These are phyloP conservation scores for Arthrobotrys conoides DNA, from an alignment of 2,329 filamentous ascomycete genomes.

Conservation along the genomic window DNA sequence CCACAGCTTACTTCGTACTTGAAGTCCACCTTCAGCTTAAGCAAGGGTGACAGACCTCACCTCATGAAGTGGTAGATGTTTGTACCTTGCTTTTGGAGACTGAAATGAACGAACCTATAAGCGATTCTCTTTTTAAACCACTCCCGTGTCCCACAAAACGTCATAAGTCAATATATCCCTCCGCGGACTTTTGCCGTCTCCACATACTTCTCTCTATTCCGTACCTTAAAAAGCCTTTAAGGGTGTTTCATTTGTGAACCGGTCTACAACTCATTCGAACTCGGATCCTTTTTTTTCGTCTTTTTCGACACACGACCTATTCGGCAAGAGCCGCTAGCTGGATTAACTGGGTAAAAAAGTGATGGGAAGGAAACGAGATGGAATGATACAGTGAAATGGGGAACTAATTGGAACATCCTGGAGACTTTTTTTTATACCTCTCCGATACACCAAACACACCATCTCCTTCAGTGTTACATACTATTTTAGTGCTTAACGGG, in stretches of 20 bases:
- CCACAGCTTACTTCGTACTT: constrained; percentile 94
- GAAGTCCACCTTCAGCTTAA: constrained; percentile 94
- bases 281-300: constrained; percentile 22
- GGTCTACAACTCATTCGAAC: constrained; percentile 29
- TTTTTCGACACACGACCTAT: constrained; percentile 38
- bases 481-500: constrained; percentile 61
- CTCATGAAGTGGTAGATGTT: constrained; percentile 96
- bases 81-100: constrained; percentile 34
- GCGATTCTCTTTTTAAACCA: constrained; percentile 57
- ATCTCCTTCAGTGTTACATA: constrained; percentile 61
- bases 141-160: constrained; percentile 37
- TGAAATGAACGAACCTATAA: constrained; percentile 55
- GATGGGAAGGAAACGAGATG: constrained; percentile 6
- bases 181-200: constrained; percentile 46
- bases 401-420: constrained; percentile 5
- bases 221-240: constrained; percentile 51
- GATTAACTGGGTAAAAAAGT: constrained; percentile 23
- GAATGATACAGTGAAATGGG: constrained; percentile 11
- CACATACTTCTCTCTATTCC: constrained; percentile 49
- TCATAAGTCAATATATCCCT: constrained; percentile 61
- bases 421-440: constrained; percentile 20
- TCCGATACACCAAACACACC: constrained; percentile 27
- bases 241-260: constrained; percentile 47
- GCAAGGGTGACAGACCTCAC: constrained; percentile 99
- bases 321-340: constrained; percentile 41